Evolutionary conservation across 495 filamentous ascomycete species (phyloP).

Genomic region (Cenococcum geophilum): DNA sequence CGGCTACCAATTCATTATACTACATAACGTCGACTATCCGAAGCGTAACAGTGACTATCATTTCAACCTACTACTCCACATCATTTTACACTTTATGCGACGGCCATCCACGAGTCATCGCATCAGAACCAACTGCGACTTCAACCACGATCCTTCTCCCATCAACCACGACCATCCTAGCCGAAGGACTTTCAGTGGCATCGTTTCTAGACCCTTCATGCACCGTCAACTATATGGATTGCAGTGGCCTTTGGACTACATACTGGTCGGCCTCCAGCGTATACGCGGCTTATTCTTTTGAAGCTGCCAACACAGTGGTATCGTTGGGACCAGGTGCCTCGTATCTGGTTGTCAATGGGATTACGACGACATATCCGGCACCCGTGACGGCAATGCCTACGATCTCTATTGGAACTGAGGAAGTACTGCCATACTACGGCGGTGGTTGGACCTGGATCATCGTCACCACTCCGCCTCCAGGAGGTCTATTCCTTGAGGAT

Average conservation of each 20-base stretch:
- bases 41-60: constrained; percentile 9
- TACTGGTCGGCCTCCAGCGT: constrained; percentile 19
- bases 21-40: constrained; percentile 13
- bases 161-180: constrained; percentile 15
- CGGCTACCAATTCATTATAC: constrained; percentile 4
- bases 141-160: constrained; percentile 13
- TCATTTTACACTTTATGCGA: constrained; percentile 21
- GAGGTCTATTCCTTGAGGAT: constrained; percentile 13
- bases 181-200: constrained; percentile 4
- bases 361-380: constrained; percentile 14
- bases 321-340: constrained; percentile 9
- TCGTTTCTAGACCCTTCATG: constrained; percentile 11
- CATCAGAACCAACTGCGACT: constrained; percentile 16
- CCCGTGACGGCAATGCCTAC: constrained; percentile 3
- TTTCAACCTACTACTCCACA: constrained; percentile 16
- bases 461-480: constrained; percentile 14
- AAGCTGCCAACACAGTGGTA: constrained; percentile 13
- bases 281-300: constrained; percentile 14
- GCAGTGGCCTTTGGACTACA: constrained; percentile 11
- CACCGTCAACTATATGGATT: constrained; percentile 16
- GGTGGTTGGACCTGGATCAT: constrained; percentile 14
- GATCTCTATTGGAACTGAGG: constrained; percentile 16
- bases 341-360: constrained; percentile 9
- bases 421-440: background rate
- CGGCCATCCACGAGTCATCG: constrained; percentile 20